A percentile compares a stretch with the other conserved stretches of the same genome.
These are phyloP conservation scores for Rhododendron ferrugineum DNA, from an alignment of 148 eudicot species.

Conservation along the genomic window DNA sequence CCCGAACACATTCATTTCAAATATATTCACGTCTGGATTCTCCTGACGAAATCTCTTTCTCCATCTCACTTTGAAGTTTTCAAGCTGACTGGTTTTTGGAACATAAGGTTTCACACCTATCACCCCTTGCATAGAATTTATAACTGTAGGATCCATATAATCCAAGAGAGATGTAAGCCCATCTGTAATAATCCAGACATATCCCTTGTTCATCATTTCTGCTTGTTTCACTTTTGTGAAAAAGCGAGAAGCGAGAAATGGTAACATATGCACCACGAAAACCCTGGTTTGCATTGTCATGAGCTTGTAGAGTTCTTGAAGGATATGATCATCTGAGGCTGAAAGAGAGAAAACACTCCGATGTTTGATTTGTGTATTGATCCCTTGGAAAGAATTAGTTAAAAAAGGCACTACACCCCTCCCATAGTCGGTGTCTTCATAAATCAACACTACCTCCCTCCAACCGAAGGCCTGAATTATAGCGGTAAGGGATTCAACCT, in stretches of 20 bases:
- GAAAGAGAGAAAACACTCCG: slow-evolving; percentile 34
- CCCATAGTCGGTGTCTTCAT: slow-evolving; percentile 43
- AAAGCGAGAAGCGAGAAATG: slow-evolving; percentile 36
- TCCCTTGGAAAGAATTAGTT: slow-evolving; percentile 27
- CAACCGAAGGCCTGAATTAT: slow-evolving; percentile 56
- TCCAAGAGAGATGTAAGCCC: slow-evolving; percentile 38
- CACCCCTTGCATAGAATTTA: slow-evolving; percentile 61
- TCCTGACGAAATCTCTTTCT: slow-evolving; percentile 26
- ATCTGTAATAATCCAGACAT: slow-evolving; percentile 65
- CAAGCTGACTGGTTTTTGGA: slow-evolving; percentile 26
- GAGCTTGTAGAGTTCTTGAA: slow-evolving; percentile 41
- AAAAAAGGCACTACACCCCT: slow-evolving; percentile 47
- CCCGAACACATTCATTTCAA: slow-evolving; percentile 35
- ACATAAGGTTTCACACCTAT: slow-evolving; percentile 58
- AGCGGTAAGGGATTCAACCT: slow-evolving; percentile 43
- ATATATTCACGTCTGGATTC: slow-evolving; percentile 27
- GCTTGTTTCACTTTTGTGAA: slow-evolving; percentile 41
- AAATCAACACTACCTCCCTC: slow-evolving; percentile 51
- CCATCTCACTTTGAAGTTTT: slow-evolving; percentile 38
- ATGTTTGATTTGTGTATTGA: slow-evolving; percentile 25
- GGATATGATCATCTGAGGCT: slow-evolving; percentile 37
- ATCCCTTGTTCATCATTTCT: slow-evolving; percentile 62
- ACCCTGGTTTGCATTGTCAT: slow-evolving; percentile 55
- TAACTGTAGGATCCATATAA: slow-evolving; percentile 21
- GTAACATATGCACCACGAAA: slow-evolving; percentile 58